Evolutionary conservation across 1,139 yeast genomes (phyloP), one percentile per base, ranked within the genome.

Genomic region (Pichia sp.): DNA sequence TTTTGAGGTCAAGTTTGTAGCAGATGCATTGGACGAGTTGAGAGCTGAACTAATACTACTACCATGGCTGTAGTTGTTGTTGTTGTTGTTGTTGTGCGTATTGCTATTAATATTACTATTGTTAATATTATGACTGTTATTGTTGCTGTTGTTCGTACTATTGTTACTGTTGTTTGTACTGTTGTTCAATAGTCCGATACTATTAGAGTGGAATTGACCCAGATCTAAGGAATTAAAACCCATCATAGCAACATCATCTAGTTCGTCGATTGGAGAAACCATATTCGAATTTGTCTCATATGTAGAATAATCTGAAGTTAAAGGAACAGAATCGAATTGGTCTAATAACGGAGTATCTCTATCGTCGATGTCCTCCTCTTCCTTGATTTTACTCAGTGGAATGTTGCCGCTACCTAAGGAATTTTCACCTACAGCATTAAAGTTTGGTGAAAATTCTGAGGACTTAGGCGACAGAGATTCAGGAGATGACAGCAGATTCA

Each of bases 201-300:
- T 64, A 17, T 68, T 69, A 1, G 70, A 66, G 17, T 62, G 60
- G 53, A 66, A 67, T 4, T 65, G 63, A 3, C 64, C 64, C 30
- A 68, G 53, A 50, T 62, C 64, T 16, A 67, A 44, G 24, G 62
- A 48, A 43, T 55, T 58, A 42, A 59, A 57, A 2, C 60, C 63
- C 50, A 62, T 54, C 52, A 51, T 49, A 16, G 55, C 48, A 38
- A 53, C 36, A 9, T 54, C 58, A 49, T 53, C 52, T 3, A 51
- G 44, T 3, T 43, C 55, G 16, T 55, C 57, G 9, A 54, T 34
- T n/a, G 56, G 49, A 4, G 55, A 51, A 1, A 49, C 44, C 41
- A 55, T 12, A 57, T 58, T 54, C 54, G 59, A 48, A 52, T 52
- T 49, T 14, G 48, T 31, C 14, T 51, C 46, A 24, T 36, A 52